Percentiles rank a stretch among this genome's conserved stretches.
Evolutionary conservation across 192 early-diverging fungal species (phyloP).

Genomic region (Chytriomyces confervae): DNA sequence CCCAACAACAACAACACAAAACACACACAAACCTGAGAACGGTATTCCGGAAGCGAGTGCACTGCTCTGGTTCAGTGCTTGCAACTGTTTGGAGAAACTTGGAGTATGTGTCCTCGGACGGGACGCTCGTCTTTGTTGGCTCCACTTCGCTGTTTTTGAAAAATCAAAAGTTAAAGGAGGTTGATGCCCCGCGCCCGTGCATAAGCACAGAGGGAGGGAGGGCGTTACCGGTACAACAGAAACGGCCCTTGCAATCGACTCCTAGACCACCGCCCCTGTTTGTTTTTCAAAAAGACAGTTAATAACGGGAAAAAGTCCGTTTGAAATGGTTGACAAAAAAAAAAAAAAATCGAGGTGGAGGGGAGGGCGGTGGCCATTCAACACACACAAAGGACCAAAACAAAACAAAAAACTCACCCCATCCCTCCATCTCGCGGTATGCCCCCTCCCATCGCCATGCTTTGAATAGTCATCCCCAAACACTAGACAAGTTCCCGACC

Average conservation of each 20-base stretch:
- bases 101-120: background rate
- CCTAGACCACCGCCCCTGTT: background rate
- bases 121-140: background rate
- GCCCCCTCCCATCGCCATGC: background rate
- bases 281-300: too few species aligned
- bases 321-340: too few species aligned
- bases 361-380: too few species aligned
- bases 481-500: conserved; percentile 3
- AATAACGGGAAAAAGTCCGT: too few species aligned
- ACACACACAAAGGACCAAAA: too few species aligned
- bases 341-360: too few species aligned
- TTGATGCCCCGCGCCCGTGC: background rate
- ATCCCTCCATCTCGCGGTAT: too few species aligned
- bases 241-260: conserved; percentile 11
- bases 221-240: background rate
- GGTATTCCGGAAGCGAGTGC: background rate
- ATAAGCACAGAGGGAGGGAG: background rate
- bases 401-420: too few species aligned
- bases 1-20: too few species aligned
- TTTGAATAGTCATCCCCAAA: background rate
- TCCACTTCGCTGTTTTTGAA: too few species aligned
- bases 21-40: too few species aligned
- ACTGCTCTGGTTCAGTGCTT: background rate
- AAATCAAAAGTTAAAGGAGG: too few species aligned
- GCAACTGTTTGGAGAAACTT: background rate